Evolutionary conservation across 352 stramenopile species (phyloP), one percentile per base, ranked within the genome.

Genomic region (Phytophthora crassamura): DNA sequence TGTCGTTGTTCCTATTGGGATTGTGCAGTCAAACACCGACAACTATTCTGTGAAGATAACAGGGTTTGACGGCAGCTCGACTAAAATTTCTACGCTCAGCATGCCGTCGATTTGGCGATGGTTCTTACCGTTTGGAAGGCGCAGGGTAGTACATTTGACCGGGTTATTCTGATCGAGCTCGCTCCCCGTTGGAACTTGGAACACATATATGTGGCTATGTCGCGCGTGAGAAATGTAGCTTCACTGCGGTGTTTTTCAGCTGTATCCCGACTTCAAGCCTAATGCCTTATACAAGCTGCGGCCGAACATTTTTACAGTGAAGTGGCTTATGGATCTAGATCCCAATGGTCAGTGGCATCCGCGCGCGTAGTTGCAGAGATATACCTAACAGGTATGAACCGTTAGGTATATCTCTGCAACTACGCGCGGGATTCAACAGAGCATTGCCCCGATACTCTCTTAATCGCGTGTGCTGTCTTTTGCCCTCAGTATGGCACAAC

Each of bases 121-220:
- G 47, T n/a, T 5, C 10, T 54, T 3, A 54, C 47, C 9, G 47
- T 54, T 3, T 54, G 33, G 47, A 52, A 54, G n/a, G 47, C 47
- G 2, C 47, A 54, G 32, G 47, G 47, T 0, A n/a, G 30, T 42
- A 54, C 47, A 9, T 54, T 54, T 42, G 32, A 54, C 2, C 47
- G 47, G 3, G 47, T 54, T 7, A 33, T 43, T 10, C 18, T 54
- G 15, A 7, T 54, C 8, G 33, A 54, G 12, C 11, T 43, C 16
- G 30, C 47, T 3, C 47, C 47, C 2, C 8, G 0, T 20, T 54
- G 47, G 33, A 30, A 18, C 9, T 54, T 54, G 6, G 47, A 54
- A 18, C 47, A 54, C 15, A n/a, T 54, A 25, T 54, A 43, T 42
- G 33, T 54, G 14, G 47, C 47, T 7, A 42, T 54, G 9, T 54